Evolutionary conservation across 192 early-diverging fungal genomes (phyloP), one percentile per base, ranked within the genome.

Genomic region (Rhizoclosmatium globosum): DNA sequence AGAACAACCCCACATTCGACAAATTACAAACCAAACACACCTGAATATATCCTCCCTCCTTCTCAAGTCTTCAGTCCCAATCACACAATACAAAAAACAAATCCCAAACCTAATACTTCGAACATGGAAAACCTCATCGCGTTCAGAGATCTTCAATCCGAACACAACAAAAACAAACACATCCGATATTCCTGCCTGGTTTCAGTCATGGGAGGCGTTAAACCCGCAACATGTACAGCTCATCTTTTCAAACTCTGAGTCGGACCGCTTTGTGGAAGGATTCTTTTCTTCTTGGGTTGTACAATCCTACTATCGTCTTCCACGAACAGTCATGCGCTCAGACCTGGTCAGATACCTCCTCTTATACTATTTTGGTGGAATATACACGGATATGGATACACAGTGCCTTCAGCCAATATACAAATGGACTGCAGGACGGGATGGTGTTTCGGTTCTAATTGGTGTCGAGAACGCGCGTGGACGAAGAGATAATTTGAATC

Each of bases 321-420:
- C 69, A 3, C 69, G 69, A 4, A 48, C 39, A 4, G 69, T 71
- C 6, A 71, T 79, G 77, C 46, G 68, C 2, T 44, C 38, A 7
- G 77, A 79, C 57, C 56, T 79, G 6, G 65, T 41, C 4, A 81
- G 82, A 19, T 83, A 83, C 47, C 21, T 82, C 58, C 46, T 83
- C 38, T 56, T 83, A 38, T 48, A 58, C 41, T 39, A 59, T 1
- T 69, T 82, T 60, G 82, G 82, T 43, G 82, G 82, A 31, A 53
- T 83, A 4, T 83, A 83, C 47, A 56, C 75, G 42, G 82, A 83
- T 65, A 38, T 78, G 59, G 82, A 83, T 68, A 82, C 82, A 4
- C 21, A n/a, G 44, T 68, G 65, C 41, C 42, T 82, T 23, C 38
- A 78, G 58, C 80, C 82, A 11, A 45, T 83, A 21, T 77, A 58